Base-by-base conservation (phyloP, 1,284 basidiomycete genomes). In the Hortiboletus rubellus region DNA sequence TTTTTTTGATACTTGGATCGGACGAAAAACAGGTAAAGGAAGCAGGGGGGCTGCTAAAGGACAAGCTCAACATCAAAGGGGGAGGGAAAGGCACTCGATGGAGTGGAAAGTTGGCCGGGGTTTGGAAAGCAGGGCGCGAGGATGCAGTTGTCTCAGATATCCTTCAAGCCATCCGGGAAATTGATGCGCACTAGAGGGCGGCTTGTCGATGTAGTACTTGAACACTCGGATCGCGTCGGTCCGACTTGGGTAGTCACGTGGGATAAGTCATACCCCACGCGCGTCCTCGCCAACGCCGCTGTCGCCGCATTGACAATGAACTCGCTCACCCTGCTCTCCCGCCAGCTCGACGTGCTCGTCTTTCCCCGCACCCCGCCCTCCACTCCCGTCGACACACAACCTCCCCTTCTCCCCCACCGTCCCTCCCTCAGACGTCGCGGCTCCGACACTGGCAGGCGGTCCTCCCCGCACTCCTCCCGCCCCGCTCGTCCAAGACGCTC, bases 261-360 rank as follows among this genome's bases (percentile, higher is more conserved):
- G 43, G 30, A 48, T 38, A 22, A 41, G 37, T 52, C 56, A 30
- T 17, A 27, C 27, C 22, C 14, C 7, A 24, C 36, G 33, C 37
- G 22, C n/a, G 18, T 33, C 55, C 41, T 24, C 27, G 15, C 45
- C 15, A 37, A 31, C 49, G 14, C 27, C 36, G 34, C 40, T 43
- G 14, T 33, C 36, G 34, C 40, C 45, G 27, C 27, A 27, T 5
- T 33, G n/a, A 38, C 17, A 54, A 89, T 89, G 87, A 89, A 89
- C 74, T 85, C 85, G 62, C 81, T 89, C 64, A 76, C 79, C 11
- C 84, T 86, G 72, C 76, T 89, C 52, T 86, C 87, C 60, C 83
- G 84, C 64, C 84, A 87, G 66, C 82, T 86, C 74, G 86, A 89
- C 73, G 82, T 80, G 54, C 74, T 86, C 58, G 80, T 82, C 49